Evolutionary conservation across 495 filamentous ascomycete genomes (phyloP).

Genomic region (Collariella sp.): DNA sequence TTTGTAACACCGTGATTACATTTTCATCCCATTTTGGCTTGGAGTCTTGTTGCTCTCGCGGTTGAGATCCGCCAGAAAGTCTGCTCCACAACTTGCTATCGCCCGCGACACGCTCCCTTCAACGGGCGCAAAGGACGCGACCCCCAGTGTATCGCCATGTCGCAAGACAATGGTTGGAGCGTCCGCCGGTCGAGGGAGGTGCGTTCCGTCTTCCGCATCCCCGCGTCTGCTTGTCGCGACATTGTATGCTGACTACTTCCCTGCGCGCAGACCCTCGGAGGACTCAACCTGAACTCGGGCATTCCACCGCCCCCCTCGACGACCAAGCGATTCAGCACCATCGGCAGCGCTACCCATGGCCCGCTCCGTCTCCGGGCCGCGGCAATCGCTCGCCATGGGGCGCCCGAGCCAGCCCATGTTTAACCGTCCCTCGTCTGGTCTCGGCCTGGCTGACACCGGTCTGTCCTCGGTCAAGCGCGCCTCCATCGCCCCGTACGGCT

Average conservation of each 20-base stretch:
- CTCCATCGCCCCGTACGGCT: slow-evolving; percentile 60
- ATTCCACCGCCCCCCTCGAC: slow-evolving; percentile 91
- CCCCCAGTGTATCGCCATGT: slow-evolving; percentile 40
- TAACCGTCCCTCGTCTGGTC: slow-evolving; percentile 70
- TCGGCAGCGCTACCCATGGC: slow-evolving; percentile 58
- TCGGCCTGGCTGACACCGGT: slow-evolving; percentile 64
- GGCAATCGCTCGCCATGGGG: slow-evolving; percentile 71
- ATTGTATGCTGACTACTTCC: not conserved
- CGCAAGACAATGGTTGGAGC: slow-evolving; percentile 69
- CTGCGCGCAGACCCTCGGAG: slow-evolving; percentile 58
- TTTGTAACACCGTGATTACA: slow-evolving; percentile 2
- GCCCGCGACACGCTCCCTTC: not conserved
- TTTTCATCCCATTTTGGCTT: slow-evolving; percentile 1
- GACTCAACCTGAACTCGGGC: slow-evolving; percentile 66
- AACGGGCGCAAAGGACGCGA: not conserved
- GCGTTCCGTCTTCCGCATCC: slow-evolving; percentile 24
- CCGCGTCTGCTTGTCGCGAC: not conserved
- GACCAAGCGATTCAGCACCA: slow-evolving; percentile 87
- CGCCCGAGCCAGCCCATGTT: slow-evolving; percentile 81
- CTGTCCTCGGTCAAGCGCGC: slow-evolving; percentile 81
- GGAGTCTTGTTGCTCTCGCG: not conserved
- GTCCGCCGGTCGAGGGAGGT: slow-evolving; percentile 67
- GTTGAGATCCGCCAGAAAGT: not conserved
- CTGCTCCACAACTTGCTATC: not conserved
- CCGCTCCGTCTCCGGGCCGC: slow-evolving; percentile 73